A percentile compares a stretch with the other conserved stretches of the same genome.
Evolutionary conservation across 164 flowering plant genomes (phyloP).

Genomic region (Sextonia rubra): DNA sequence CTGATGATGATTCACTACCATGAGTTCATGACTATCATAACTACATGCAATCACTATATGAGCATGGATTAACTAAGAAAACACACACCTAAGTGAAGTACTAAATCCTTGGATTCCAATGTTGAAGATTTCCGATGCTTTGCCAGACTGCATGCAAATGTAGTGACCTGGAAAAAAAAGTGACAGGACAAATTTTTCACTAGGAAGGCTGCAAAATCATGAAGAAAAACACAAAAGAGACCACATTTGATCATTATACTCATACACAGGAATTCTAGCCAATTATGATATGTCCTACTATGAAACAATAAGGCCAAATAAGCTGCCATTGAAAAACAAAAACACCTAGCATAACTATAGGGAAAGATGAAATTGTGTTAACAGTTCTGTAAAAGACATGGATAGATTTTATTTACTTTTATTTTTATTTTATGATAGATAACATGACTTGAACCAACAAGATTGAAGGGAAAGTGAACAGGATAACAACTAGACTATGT

Average conservation of each 20-base stretch:
- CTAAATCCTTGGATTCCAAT: slow-evolving; percentile 83
- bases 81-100: slow-evolving; percentile 72
- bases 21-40: no score
- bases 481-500: no score
- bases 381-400: no score
- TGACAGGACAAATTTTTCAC: not conserved
- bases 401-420: no score
- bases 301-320: not conserved
- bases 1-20: no score
- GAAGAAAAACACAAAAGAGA: not conserved
- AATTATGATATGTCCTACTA: not conserved
- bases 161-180: slow-evolving; percentile 57
- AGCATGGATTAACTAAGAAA: not conserved
- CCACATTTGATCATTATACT: not conserved
- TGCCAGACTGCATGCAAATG: slow-evolving; percentile 86
- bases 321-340: no score
- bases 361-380: no score
- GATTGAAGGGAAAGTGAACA: no score
- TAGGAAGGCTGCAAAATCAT: not conserved
- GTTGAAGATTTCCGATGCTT: slow-evolving; percentile 93
- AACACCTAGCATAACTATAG: no score
- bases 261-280: not conserved
- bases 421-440: no score
- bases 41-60: not conserved
- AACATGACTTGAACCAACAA: no score